Evolutionary conservation across 106 monocot genomes (phyloP).

Genomic region (Narthecium ossifragum): DNA sequence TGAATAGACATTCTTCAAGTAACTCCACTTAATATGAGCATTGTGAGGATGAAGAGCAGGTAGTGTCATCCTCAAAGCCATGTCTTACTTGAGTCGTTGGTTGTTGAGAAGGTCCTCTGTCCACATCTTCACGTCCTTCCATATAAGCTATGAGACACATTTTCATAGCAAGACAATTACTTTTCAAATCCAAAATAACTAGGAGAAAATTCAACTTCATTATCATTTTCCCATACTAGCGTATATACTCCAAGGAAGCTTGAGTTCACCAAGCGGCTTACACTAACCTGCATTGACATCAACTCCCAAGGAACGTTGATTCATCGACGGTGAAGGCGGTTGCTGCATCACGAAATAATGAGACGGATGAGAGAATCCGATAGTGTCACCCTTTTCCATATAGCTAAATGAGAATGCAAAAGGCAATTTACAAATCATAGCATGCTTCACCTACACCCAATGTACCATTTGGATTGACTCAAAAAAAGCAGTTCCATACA

Average conservation of each 20-base stretch:
- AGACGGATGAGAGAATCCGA: slow-evolving; percentile 1
- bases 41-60: too few species aligned
- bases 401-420: too few species aligned
- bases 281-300: slow-evolving; percentile 99
- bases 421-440: too few species aligned
- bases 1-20: too few species aligned
- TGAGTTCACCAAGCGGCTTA: slow-evolving; percentile 1
- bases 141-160: slow-evolving; percentile 59
- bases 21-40: too few species aligned
- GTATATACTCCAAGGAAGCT: background rate
- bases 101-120: slow-evolving; percentile 67
- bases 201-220: background rate
- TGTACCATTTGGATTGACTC: too few species aligned
- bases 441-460: too few species aligned
- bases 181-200: background rate
- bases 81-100: slow-evolving; percentile 54
- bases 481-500: too few species aligned
- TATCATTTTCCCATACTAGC: background rate
- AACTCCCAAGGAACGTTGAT: slow-evolving; percentile 83
- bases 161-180: background rate
- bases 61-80: too few species aligned
- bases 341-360: slow-evolving; percentile 32
- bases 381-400: too few species aligned
- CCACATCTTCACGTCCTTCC: slow-evolving; percentile 77
- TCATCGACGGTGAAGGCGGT: slow-evolving; percentile 93